phyloP scores from a whole-genome alignment of 2,329 filamentous ascomycete genomes.

The Gnomoniopsis smithogilvyi region DNA sequence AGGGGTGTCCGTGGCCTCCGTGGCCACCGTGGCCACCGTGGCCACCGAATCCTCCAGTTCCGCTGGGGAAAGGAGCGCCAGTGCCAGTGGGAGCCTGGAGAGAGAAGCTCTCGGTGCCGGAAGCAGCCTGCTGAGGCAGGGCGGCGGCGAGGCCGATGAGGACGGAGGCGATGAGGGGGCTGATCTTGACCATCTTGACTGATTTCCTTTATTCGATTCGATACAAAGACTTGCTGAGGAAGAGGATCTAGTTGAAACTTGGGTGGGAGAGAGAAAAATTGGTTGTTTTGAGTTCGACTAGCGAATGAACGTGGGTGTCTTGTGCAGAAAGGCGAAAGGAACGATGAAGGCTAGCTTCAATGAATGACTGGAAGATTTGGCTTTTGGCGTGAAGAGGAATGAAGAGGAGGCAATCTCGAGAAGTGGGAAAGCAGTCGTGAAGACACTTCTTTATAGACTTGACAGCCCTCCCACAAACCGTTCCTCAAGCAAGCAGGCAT shows the following conservation, averaged over 20 bases:
- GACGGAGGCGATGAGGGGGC: constrained; percentile 14
- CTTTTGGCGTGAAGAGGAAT: constrained; percentile 12
- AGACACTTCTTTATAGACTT: constrained; percentile 10
- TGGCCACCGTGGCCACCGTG: not conserved
- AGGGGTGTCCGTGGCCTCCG: not conserved
- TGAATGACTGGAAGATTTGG: constrained; percentile 16
- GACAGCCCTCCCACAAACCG: not conserved
- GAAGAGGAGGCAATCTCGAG: constrained; percentile 1
- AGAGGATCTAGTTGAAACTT: not conserved
- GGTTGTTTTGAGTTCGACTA: constrained; percentile 12
- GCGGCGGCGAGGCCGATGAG: constrained; percentile 15
- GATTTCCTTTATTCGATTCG: constrained; percentile 6
- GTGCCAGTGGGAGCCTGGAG: not conserved
- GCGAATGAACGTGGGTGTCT: constrained; percentile 17
- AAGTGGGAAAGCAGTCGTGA: not conserved
- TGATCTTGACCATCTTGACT: constrained; percentile 20
- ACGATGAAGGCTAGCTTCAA: constrained; percentile 18
- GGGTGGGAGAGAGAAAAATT: constrained; percentile 4
- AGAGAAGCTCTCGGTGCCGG: not conserved
- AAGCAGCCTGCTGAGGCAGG: constrained; percentile 5
- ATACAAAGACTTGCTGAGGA: not conserved
- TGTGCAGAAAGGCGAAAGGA: constrained; percentile 9
- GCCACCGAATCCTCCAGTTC: constrained; percentile 8
- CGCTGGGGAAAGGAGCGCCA: constrained; percentile 7
- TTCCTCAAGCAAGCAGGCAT: not conserved